These are phyloP conservation scores for Tetracladium marchalianum DNA, from an alignment of 495 filamentous ascomycete species.

Conservation along the genomic window DNA sequence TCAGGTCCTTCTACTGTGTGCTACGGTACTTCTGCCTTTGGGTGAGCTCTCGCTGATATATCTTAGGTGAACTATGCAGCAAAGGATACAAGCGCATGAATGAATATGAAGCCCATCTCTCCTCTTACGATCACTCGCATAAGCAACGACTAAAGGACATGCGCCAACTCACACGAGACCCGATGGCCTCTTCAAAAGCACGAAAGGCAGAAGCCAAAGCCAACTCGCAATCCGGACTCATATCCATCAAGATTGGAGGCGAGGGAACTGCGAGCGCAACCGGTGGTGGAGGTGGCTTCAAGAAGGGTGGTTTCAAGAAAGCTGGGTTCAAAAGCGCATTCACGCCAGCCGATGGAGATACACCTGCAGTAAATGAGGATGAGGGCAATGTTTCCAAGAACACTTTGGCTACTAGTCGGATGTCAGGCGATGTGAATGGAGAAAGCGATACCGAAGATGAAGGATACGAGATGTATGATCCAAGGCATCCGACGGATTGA, in stretches of 20 bases:
- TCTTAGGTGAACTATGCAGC: constrained; percentile 46
- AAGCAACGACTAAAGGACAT: constrained; percentile 58
- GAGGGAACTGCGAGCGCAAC: constrained; percentile 5
- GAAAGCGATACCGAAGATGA: constrained; percentile 52
- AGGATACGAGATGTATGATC: constrained; percentile 46
- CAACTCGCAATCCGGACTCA: constrained; percentile 37
- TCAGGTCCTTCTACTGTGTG: constrained; percentile 79
- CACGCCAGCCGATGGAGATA: constrained; percentile 26
- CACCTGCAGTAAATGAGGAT: not conserved
- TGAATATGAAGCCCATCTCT: constrained; percentile 60
- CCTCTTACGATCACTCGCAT: constrained; percentile 62
- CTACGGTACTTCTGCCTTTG: not conserved
- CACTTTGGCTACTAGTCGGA: constrained; percentile 3
- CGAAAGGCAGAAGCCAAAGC: constrained; percentile 62
- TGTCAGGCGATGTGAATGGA: constrained; percentile 21
- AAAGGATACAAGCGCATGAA: constrained; percentile 64
- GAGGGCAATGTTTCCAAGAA: constrained; percentile 5
- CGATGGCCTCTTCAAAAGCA: constrained; percentile 46
- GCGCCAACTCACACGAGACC: constrained; percentile 54
- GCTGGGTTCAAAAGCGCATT: constrained; percentile 46
- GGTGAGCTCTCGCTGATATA: not conserved
- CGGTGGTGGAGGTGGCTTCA: constrained; percentile 14
- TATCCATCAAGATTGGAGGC: constrained; percentile 44
- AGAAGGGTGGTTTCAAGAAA: constrained; percentile 42
- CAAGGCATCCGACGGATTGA: constrained; percentile 43